Percentiles rank a stretch among this genome's conserved stretches.
Evolutionary conservation across 257 asterid species (phyloP).

Genomic region (Solanum chilense): DNA sequence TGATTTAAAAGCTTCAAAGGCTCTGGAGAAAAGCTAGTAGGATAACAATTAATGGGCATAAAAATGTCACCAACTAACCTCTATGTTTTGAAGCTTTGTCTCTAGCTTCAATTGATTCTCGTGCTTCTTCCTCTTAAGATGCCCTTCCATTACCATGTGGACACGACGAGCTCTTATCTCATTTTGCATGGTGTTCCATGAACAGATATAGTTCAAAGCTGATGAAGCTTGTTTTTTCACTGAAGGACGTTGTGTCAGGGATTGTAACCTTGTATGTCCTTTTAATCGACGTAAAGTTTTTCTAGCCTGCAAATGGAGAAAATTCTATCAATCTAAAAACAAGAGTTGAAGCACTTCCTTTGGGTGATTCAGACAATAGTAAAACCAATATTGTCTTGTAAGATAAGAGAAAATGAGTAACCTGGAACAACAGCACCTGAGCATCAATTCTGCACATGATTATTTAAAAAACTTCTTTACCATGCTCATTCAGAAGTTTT

Average conservation of each 20-base stretch:
- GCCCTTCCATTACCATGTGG: slow-evolving; percentile 70
- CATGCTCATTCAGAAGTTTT: not conserved
- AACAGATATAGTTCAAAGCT: slow-evolving; percentile 50
- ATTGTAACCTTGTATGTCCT: slow-evolving; percentile 52
- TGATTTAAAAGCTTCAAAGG: not conserved
- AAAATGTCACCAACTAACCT: slow-evolving; percentile 30
- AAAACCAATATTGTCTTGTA: not conserved
- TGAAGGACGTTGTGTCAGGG: slow-evolving; percentile 36
- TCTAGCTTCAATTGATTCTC: slow-evolving; percentile 82
- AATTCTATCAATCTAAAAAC: not conserved
- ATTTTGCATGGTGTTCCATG: slow-evolving; percentile 70
- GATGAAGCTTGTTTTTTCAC: slow-evolving; percentile 67
- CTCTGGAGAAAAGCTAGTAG: not conserved
- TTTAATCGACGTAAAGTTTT: slow-evolving; percentile 36
- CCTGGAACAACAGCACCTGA: not conserved
- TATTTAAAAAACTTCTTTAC: not conserved
- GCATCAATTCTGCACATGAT: not conserved
- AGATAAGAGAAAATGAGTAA: not conserved
- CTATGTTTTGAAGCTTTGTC: slow-evolving; percentile 76
- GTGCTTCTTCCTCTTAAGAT: slow-evolving; percentile 61
- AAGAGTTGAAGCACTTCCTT: not conserved
- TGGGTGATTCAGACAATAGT: not conserved
- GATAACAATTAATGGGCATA: not conserved
- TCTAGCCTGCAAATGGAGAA: slow-evolving; percentile 51
- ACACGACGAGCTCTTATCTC: slow-evolving; percentile 63